These are phyloP conservation scores for Talaromyces sp. DNA, from an alignment of 2,329 filamentous ascomycete genomes.

Conservation along the genomic window DNA sequence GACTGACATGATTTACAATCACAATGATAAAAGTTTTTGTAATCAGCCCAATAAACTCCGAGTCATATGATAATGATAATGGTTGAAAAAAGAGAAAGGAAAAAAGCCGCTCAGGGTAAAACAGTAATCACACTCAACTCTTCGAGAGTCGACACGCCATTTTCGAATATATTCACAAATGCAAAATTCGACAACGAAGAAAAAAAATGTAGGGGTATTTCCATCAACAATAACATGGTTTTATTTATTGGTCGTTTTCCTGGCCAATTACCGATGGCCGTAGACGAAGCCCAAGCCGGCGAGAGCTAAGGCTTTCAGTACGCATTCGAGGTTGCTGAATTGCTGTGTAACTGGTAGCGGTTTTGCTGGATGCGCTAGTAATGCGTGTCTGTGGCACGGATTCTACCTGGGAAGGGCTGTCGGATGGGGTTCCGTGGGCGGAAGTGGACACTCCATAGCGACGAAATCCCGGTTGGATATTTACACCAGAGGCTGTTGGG, in stretches of 20 bases:
- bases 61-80: neutral
- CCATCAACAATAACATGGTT: neutral
- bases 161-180: neutral
- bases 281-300: conserved; percentile 30
- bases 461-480: conserved; percentile 39
- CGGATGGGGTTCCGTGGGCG: conserved; percentile 16
- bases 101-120: neutral
- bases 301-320: conserved; percentile 30
- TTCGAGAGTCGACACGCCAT: neutral
- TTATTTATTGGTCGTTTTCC: conserved; percentile 2
- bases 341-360: conserved; percentile 34
- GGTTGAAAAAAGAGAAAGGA: neutral
- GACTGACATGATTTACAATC: neutral
- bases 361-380: conserved; percentile 29
- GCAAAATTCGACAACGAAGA: neutral
- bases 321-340: conserved; percentile 29
- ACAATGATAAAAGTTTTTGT: neutral
- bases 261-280: conserved; percentile 16
- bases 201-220: neutral
- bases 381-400: conserved; percentile 28
- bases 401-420: conserved; percentile 16
- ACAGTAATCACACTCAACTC: neutral
- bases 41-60: neutral
- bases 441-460: conserved; percentile 28
- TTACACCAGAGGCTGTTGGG: conserved; percentile 32